Evolutionary conservation across 1,284 basidiomycete species (phyloP).

Genomic region (Pholiota adiposa): DNA sequence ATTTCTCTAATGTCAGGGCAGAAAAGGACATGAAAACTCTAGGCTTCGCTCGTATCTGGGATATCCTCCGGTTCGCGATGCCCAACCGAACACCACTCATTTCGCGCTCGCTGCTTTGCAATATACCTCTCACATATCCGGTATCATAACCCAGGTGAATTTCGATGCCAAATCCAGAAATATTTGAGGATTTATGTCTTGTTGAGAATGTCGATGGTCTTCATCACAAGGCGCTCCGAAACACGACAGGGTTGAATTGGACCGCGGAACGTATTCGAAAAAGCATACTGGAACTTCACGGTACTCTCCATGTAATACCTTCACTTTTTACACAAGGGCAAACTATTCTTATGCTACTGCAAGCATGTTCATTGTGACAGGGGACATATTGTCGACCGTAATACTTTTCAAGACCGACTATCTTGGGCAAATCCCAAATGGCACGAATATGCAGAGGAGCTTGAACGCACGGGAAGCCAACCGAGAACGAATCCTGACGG

Average conservation of each 20-base stretch:
- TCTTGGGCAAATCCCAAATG: constrained; percentile 79
- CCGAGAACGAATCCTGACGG: constrained; percentile 91
- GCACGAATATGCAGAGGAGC: constrained; percentile 70
- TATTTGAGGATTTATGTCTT: not conserved
- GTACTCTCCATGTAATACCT: constrained; percentile 76
- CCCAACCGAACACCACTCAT: constrained; percentile 87
- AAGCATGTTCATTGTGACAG: constrained; percentile 77
- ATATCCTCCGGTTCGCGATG: constrained; percentile 80
- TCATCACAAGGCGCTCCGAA: constrained; percentile 72
- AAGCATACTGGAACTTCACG: constrained; percentile 84
- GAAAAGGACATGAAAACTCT: not conserved
- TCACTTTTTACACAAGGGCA: constrained; percentile 5
- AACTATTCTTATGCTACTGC: constrained; percentile 7
- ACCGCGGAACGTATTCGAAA: constrained; percentile 40
- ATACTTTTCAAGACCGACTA: constrained; percentile 76
- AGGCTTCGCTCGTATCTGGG: constrained; percentile 85
- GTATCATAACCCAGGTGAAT: constrained; percentile 78
- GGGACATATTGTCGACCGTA: constrained; percentile 70
- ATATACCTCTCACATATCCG: constrained; percentile 61
- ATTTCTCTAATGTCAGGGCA: not conserved
- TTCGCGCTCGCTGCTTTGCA: constrained; percentile 85
- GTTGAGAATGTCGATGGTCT: constrained; percentile 86
- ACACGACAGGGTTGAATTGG: constrained; percentile 41
- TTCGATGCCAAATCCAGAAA: not conserved
- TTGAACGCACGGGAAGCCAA: constrained; percentile 64